These are phyloP conservation scores for Schizochytrium sp. DNA, from an alignment of 108 stramenopile species.

Conservation along the genomic window DNA sequence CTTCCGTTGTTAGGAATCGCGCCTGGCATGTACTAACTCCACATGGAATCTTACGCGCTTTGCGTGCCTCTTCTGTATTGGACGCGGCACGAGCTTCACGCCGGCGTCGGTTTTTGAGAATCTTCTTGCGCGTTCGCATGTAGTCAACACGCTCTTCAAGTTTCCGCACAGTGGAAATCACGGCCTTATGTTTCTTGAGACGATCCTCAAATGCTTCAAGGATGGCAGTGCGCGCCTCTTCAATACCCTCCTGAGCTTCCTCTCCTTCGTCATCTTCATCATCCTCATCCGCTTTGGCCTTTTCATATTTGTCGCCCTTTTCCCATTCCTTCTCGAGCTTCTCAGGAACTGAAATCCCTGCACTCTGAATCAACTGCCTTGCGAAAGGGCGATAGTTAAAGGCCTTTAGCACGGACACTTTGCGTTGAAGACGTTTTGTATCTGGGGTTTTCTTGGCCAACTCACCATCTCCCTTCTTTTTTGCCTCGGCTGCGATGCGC, in stretches of 20 bases:
- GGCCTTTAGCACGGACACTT: not conserved
- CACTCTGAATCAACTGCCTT: not conserved
- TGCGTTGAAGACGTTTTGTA: not conserved
- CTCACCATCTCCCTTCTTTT: not conserved
- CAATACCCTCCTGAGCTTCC: not conserved
- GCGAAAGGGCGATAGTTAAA: conserved; percentile 2
- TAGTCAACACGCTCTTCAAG: conserved; percentile 17
- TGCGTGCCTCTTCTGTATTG: conserved; percentile 1
- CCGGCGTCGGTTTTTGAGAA: not conserved
- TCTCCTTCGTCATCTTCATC: not conserved
- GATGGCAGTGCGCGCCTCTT: conserved; percentile 22
- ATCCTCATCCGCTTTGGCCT: not conserved
- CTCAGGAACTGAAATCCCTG: not conserved
- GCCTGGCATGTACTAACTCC: conserved; percentile 15
- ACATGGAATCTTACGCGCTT: not conserved
- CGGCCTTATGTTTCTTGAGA: not conserved
- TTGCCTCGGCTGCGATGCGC: conserved; percentile 29
- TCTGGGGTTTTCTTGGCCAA: not conserved
- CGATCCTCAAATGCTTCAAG: not conserved
- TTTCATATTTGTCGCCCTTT: not conserved
- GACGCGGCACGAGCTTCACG: conserved; percentile 1
- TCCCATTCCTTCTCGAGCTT: conserved; percentile 58
- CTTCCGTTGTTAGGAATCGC: conserved; percentile 8
- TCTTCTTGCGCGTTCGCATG: not conserved
- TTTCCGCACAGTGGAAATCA: conserved; percentile 17